Base-by-base conservation (phyloP, 345 rosid genomes). In the Gossypium anomalum region DNA sequence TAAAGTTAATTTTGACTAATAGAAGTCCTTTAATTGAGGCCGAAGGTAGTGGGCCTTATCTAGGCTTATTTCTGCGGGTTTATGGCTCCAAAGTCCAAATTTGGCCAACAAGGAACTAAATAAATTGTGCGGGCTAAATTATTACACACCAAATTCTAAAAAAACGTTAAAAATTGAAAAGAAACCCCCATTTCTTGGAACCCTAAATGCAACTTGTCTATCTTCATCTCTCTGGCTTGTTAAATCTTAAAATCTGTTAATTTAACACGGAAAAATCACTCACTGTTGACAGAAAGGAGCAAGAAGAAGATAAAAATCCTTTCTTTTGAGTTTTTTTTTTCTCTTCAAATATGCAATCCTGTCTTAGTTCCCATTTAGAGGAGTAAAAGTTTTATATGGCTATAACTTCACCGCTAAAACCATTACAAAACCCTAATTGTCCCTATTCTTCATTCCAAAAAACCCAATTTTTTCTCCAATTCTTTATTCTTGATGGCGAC, bases 401-500 rank as follows among this genome's bases (percentile, higher is more conserved):
- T 45, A 13, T 16, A 55, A 27, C 15, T 69, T 8, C 57, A 72
- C 61, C 8, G 10, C 10, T 3, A 66, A 55, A 5, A 19, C 49
- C 57, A 34, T 25, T 45, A n/a, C 59, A 58, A 60, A 48, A 48
- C 75, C 80, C 78, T 76, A 23, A 19, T 64, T 73, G 9, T 23
- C 7, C 57, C 73, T 15, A 23, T 14, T 22, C 70, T 44, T 29
- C 65, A 15, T 19, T 38, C 20, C 20, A 60, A 25, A 61, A 70
- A 59, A 34, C 47, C 29, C 62, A 57, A 57, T 57, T 19, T 19
- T 57, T 57, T 17, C 69, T 10, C 7, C 7, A 43, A 61, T 27
- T 23, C 20, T 10, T 38, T 55, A 27, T 62, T 48, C 45, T 52
- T 75, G 71, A 90, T 88, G 94, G 85, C 92, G 13, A 76, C 97